Base-by-base conservation (phyloP, 2,329 filamentous ascomycete genomes). In the Fusarium virguliforme region DNA sequence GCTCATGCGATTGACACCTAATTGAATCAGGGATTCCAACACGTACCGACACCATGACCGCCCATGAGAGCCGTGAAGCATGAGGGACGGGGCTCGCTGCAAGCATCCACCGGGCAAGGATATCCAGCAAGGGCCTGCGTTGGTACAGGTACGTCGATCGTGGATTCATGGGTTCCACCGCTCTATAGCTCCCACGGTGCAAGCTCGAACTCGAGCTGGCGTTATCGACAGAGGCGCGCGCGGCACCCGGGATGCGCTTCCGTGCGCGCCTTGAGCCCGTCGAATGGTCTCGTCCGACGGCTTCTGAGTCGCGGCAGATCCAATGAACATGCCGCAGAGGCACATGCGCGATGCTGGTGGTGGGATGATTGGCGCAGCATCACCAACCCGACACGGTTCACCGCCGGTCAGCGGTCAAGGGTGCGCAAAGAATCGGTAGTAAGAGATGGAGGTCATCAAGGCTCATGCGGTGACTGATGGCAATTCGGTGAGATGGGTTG, bases 361-460 rank as follows among this genome's bases (percentile, higher is more conserved):
- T 75, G 74, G 72, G 62, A 70, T 75, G 70, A 72, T 72, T 67
- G 63, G 63, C 60, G 61, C 59, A 60, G 43, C 34, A 56, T 60
- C 51, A 57, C 26, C 56, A 66, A 48, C 55, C 37, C 66, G 65
- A 58, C 41, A 64, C n/a, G 48, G 46, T 64, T 75, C 72, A 75
- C 72, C 74, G 74, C 73, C 57, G 65, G 71, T 74, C 71, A 64
- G 46, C 41, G 60, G 51, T 60, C 63, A 73, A 73, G 61, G 53
- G 63, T 15, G 54, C 43, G 55, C 26, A 57, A 65, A 60, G 38
- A 37, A 35, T 68, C 41, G 35, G 57, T 51, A 61, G 40, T 51
- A 15, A 51, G 38, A 37, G 32, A 35, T 48, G 38, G 43, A 40
- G 12, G 30, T 26, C 30, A 56, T 51, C 34, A 54, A 59, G 22